phyloP scores from a whole-genome alignment of 2,329 filamentous ascomycete species.

The Triangularia setosa region DNA sequence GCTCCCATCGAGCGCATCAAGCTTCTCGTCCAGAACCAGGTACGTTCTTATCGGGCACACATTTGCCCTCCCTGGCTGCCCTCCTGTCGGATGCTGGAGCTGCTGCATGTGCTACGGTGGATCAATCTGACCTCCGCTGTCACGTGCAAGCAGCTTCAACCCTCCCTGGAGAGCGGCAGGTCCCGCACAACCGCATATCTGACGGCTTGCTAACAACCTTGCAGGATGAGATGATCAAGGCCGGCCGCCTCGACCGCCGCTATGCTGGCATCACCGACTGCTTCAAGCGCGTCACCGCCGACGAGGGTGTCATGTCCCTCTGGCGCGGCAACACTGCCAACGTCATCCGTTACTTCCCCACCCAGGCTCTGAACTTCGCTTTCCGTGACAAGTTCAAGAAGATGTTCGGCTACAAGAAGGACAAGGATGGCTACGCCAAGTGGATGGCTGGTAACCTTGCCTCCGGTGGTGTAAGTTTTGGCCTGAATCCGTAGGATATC shows the following conservation, averaged over 20 bases:
- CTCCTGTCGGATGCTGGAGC: constrained; percentile 4
- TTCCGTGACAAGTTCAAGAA: constrained; percentile 99
- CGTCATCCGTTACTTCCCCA: constrained; percentile 99
- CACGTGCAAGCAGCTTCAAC: constrained; percentile 20
- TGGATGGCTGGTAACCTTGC: constrained; percentile 99
- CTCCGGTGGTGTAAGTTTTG: constrained; percentile 74
- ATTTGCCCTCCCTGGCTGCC: background rate
- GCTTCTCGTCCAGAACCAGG: constrained; percentile 99
- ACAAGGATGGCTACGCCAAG: constrained; percentile 94
- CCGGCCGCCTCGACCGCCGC: constrained; percentile 95
- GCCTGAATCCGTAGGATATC: constrained; percentile 48
- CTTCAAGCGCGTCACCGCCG: constrained; percentile 85
- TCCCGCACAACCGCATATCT: background rate
- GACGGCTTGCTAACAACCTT: constrained; percentile 30
- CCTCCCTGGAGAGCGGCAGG: background rate
- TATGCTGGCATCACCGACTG: constrained; percentile 93
- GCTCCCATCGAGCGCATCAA: constrained; percentile 99
- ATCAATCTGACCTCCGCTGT: constrained; percentile 9
- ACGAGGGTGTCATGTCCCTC: constrained; percentile 91
- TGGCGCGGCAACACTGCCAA: constrained; percentile 99
- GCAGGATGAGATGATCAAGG: constrained; percentile 99
- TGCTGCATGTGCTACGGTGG: constrained; percentile 6
- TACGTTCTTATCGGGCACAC: constrained; percentile 48
- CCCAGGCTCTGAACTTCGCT: constrained; percentile 99
- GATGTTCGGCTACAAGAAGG: constrained; percentile 99